These are phyloP conservation scores for Hypoxylon intermedium DNA, from an alignment of 495 filamentous ascomycete species.

Conservation along the genomic window DNA sequence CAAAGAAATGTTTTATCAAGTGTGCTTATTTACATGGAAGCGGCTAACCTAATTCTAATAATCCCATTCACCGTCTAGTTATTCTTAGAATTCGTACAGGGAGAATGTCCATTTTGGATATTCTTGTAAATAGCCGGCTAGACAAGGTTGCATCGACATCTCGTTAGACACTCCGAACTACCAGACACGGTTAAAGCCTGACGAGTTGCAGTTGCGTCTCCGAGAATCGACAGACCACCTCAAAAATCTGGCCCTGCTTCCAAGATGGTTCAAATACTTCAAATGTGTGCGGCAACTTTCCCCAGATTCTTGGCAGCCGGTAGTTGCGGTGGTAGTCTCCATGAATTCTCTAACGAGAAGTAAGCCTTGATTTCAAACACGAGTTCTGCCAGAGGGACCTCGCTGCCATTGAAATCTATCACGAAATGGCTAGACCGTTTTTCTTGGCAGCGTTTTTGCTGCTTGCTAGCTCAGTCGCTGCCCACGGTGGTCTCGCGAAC, in stretches of 20 bases:
- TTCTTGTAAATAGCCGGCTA: conserved; percentile 37
- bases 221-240: neutral
- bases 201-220: neutral
- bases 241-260: conserved; percentile 18
- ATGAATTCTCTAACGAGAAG: neutral
- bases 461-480: conserved; percentile 36
- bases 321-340: conserved; percentile 23
- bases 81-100: conserved; percentile 18
- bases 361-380: neutral
- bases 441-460: conserved; percentile 41
- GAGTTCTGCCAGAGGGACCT: conserved; percentile 6
- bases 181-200: conserved; percentile 32
- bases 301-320: conserved; percentile 39
- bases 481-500: conserved; percentile 56
- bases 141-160: conserved; percentile 17
- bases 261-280: conserved; percentile 27
- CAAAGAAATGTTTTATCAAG: neutral
- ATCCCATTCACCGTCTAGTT: no score
- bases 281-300: conserved; percentile 16
- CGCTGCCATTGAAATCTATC: neutral
- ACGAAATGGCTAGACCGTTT: conserved; percentile 19
- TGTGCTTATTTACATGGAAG: neutral
- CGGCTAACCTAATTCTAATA: conserved; percentile 29
- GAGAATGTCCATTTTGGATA: conserved; percentile 6
- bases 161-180: conserved; percentile 34